Evolutionary conservation across 768 basidiomycete genomes (phyloP), one percentile per base, ranked within the genome.

Genomic region (Boletus coccyginus): DNA sequence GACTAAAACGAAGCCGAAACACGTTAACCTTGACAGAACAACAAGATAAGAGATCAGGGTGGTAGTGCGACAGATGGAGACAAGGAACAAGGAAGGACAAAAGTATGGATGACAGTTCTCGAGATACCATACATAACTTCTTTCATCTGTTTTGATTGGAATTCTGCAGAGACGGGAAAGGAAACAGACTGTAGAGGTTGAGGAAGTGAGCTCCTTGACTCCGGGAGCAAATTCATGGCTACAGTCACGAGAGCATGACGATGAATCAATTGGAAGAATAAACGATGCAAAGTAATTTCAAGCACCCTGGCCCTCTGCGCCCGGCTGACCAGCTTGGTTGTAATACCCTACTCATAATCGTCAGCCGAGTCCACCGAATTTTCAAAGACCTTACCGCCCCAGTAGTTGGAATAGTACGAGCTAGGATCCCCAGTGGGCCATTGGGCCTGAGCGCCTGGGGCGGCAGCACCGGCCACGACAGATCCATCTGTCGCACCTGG

Each of bases 321-420:
- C 78, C 53, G 84, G 86, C 68, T 86, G 86, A 44, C 81, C 78
- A 73, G 88, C 88, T 72, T 92, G 91, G 50, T 84, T 82, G 63
- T 93, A 93, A 67, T 93, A 93, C 60, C 90, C 91, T 92, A 51
- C 2, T 49, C 59, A 57, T n/a, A 19, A 64, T 48, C 48, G 66
- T 57, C 52, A 62, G 57, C 50, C 32, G 16, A 57, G 50, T 53
- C 40, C 53, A 31, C 11, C 17, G 48, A 56, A 31, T 12, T 17
- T 17, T 31, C 36, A 50, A 21, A 36, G 10, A 56, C 50, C 85
- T 65, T 57, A 92, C 90, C 88, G 69, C 88, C 86, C 90, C 90
- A 91, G 69, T 91, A 90, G 68, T 88, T 88, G 53, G 83, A 83
- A 72, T 90, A 90, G 73, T 90, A 90, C 56, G 80, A 80, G 67